Evolutionary conservation across 345 rosid species (phyloP), one percentile per base, ranked within the genome.

Genomic region (Lepidium sativum): DNA sequence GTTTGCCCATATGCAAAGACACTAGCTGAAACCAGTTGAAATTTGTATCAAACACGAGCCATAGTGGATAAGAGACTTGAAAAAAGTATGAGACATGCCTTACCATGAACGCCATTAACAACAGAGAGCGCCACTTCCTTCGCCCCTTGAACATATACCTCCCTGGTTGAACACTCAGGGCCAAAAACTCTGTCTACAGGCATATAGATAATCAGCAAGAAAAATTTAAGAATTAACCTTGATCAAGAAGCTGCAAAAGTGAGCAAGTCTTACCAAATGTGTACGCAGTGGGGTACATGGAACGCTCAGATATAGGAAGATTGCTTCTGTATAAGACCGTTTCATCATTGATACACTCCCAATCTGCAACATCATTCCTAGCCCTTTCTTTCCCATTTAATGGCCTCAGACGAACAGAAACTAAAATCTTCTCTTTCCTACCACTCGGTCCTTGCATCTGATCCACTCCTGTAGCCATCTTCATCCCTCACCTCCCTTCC

Each of bases 1-100:
- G 97, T 92, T 85, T 92, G 98, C 69, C 98, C 98, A 71, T 92
- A 92, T 34, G 97, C 96, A 75, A 92, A 92, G 68, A 87, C 86
- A 72, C 97, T 89, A 12, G 97, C 98, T 92, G 83, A 68, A 81
- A 72, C 67, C 69, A 31, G 29, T 35, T 70, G 43, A 51, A 58
- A 43, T 17, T 16, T 42, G 48, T 32, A 35, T 67, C 29, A 38
- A 67, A 54, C 18, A 47, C 55, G 17, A 34, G 44, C 32, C 61
- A 32, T 34, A 50, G 12, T 12, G 17, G 47, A 39, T 47, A 37
- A 37, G 49, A 54, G 60, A 71, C 79, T 84, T 55, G 79, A 91
- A 80, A 65, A 25, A 42, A 67, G 48, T 54, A 39, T 11, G n/a
- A 61, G 54, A 15, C 6, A 63, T 21, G 61, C 10, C 78, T 54